Base-by-base conservation (phyloP, 176 grass and related monocot species). In the maize (Zea mays) region DNA sequence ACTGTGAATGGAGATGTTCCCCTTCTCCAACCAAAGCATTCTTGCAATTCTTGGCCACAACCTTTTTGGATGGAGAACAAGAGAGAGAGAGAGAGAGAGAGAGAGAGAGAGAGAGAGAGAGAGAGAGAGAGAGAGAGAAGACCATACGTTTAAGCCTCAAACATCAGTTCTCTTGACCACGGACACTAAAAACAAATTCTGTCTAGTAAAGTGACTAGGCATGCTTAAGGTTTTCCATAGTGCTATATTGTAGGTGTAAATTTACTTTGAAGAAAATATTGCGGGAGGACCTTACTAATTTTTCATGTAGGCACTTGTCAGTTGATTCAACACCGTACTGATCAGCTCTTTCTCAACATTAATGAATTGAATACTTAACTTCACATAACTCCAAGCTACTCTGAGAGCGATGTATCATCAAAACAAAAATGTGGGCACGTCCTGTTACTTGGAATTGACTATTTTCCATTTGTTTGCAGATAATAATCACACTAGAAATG, bases 381-480 rank as follows among this genome's bases (percentile, higher is more conserved):
- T 58, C 37, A 34, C 46, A 14, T 78, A 72, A 73, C 71, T 59
- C n/a, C 59, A n/a, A 81, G 13, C 82, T 44, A 65, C 82, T 71
- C 35, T 49, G 86, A 81, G 57, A 84, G 40, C 64, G 71, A 85
- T 67, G 21, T 65, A 41, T 71, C 63, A 75, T 76, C 15, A 71
- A 80, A 64, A 64, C 38, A 19, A 71, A 84, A 71, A 57, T 27
- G 21, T 33, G 71, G 68, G 1, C 55, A 11, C 13, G 9, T 46
- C 10, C n/a, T 58, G 73, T 15, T 41, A 58, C 45, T 14, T 34
- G 47, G 27, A 57, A 40, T 72, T n/a, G 27, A 19, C 21, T 63
- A 10, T 72, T 40, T 72, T 52, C 6, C 8, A 50, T 47, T n/a
- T 87, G 41, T 64, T 19, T 51, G 52, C 42, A 68, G 39, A 55